Conservation (phyloP, 164 flowering plant genomes). For the Kingdonia uniflora region DNA sequence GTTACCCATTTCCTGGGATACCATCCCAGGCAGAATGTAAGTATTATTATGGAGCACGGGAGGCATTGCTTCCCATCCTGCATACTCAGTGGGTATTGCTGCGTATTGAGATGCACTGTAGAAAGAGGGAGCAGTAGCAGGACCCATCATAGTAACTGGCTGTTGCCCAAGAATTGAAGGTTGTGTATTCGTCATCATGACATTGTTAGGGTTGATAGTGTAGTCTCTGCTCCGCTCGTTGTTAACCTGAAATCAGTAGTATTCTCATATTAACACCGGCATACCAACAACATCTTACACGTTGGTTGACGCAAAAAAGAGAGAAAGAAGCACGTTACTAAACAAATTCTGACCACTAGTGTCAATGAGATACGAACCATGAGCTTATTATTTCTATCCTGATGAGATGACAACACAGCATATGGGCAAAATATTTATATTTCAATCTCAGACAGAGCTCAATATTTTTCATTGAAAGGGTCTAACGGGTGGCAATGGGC, state of each 20-base stretch:
- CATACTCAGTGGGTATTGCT: conserved; percentile 21
- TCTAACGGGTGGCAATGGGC: too few species aligned
- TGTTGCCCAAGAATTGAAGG: conserved; percentile 75
- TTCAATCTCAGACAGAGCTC: too few species aligned
- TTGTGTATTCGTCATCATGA: conserved; percentile 34
- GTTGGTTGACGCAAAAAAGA: too few species aligned
- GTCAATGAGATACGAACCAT: too few species aligned
- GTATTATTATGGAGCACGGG: conserved; percentile 34
- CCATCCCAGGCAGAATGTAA: conserved; percentile 33
- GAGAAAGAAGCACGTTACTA: too few species aligned
- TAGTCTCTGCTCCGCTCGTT: conserved; percentile 87
- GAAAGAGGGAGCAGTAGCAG: conserved; percentile 26
- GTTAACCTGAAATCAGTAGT: conserved; percentile 46
- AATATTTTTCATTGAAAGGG: too few species aligned
- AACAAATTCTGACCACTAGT: too few species aligned
- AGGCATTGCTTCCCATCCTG: conserved; percentile 31
- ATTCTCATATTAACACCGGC: not conserved
- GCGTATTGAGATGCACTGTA: conserved; percentile 36
- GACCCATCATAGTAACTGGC: conserved; percentile 28
- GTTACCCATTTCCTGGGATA: conserved; percentile 24
- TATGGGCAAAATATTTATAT: too few species aligned
- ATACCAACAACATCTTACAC: not conserved
- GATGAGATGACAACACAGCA: too few species aligned
- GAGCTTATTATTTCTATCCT: too few species aligned
- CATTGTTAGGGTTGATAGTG: conserved; percentile 34